A percentile compares a stretch with the other conserved stretches of the same genome.
Evolutionary conservation across 2,329 filamentous ascomycete genomes (phyloP).

Genomic region (Exophiala viscosa): DNA sequence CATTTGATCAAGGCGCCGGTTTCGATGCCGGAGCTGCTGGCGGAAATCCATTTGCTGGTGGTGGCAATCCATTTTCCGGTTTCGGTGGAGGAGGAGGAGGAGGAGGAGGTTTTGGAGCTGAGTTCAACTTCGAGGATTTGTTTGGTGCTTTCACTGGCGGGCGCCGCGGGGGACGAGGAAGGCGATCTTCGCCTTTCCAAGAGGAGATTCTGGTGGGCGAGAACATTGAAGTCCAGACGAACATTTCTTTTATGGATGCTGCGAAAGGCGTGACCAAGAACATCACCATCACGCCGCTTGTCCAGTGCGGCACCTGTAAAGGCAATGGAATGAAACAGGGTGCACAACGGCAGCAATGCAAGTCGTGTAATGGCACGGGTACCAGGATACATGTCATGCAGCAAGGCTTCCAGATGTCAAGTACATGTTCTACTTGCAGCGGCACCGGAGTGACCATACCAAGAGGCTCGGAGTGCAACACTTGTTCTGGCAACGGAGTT

Average conservation of each 20-base stretch:
- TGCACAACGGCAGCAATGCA: constrained; percentile 68
- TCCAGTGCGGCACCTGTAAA: constrained; percentile 74
- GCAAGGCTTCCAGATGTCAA: constrained; percentile 93
- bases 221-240: constrained; percentile 90
- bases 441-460: constrained; percentile 75
- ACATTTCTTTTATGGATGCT: constrained; percentile 92
- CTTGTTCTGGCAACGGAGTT: constrained; percentile 79
- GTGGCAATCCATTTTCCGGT: constrained; percentile 33
- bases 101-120: constrained; percentile 62
- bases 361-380: constrained; percentile 79
- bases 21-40: constrained; percentile 70
- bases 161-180: constrained; percentile 50
- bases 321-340: constrained; percentile 84
- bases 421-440: constrained; percentile 76
- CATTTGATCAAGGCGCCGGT: constrained; percentile 62
- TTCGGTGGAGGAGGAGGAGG: constrained; percentile 39
- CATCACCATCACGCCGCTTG: constrained; percentile 78
- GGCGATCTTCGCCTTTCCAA: constrained; percentile 63
- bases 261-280: constrained; percentile 87
- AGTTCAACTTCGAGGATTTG: constrained; percentile 94
- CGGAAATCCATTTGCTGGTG: constrained; percentile 56
- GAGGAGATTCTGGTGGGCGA: constrained; percentile 85
- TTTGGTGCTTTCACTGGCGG: constrained; percentile 80
- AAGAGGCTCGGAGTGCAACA: constrained; percentile 72
- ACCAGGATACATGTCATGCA: constrained; percentile 83